Evolutionary conservation across 306 rosid genomes (phyloP), one percentile per base, ranked within the genome.

Genomic region (Malus fusca): DNA sequence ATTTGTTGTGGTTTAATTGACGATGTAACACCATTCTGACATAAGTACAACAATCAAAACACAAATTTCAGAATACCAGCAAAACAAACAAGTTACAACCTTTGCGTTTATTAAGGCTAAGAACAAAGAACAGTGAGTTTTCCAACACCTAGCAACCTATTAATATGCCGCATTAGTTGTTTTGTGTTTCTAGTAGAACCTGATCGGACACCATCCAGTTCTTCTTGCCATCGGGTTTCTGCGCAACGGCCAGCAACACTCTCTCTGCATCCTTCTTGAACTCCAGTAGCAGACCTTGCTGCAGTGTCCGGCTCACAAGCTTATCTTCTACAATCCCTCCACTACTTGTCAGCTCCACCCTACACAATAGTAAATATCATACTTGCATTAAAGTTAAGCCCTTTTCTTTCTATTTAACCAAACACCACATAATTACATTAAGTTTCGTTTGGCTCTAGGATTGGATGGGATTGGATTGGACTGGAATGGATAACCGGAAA

Each of bases 201-300:
- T 96, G 97, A 96, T 96, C 99, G 71, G 85, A 90, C 85, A 96
- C 99, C 92, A 90, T 90, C 99, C 99, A 96, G 79, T 96, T 96
- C 86, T 92, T 96, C 89, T 96, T 96, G 84, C 99, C 98, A 79
- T 96, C 99, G 18, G 97, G 98, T 78, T 87, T 87, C 83, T 88
- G 97, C 73, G 96, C 90, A 81, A 96, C 90, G 30, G 97, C 99
- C 70, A 96, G 84, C 82, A 96, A 73, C 40, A 84, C 78, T 77
- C 93, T 87, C 48, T 90, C 99, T 52, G 98, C 78, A 65, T 92
- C 99, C 91, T 92, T 92, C 91, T 87, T 92, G 88, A 89, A 92
- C 84, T 96, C 99, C 74, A 96, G 85, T 75, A 96, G 88, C 78
- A 87, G 77, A 46, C 99, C 98, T 33, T 88, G 88, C 62, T 91